A percentile compares a stretch with the other conserved stretches of the same genome.
Evolutionary conservation across 768 basidiomycete species (phyloP).

Genomic region (Xerocomellus chrysenteron): DNA sequence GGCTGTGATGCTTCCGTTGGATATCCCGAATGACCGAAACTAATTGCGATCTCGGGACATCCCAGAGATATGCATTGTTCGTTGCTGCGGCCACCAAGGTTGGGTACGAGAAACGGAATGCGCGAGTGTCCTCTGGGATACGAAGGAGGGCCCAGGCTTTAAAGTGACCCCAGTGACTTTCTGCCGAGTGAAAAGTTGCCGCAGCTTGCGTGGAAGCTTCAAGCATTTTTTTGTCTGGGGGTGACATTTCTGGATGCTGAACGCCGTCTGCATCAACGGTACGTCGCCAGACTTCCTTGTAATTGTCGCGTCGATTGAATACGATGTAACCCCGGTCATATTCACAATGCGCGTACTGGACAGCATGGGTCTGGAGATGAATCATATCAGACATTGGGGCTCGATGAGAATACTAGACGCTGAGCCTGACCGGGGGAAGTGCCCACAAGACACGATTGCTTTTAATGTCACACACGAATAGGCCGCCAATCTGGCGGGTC

Average conservation of each 20-base stretch:
- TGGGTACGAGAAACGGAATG: conserved; percentile 70
- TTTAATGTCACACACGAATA: conserved; percentile 57
- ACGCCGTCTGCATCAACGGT: conserved; percentile 33
- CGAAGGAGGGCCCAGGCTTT: conserved; percentile 58
- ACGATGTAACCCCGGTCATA: conserved; percentile 70
- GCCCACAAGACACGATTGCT: conserved; percentile 56
- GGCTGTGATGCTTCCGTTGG: conserved; percentile 11
- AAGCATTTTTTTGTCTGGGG: conserved; percentile 34
- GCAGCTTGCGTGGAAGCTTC: conserved; percentile 24
- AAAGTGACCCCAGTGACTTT: conserved; percentile 49
- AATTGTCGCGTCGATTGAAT: conserved; percentile 56
- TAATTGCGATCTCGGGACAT: conserved; percentile 51
- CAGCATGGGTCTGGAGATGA: conserved; percentile 8
- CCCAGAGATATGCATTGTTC: conserved; percentile 56
- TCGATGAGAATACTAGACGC: not conserved
- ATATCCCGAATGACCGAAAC: conserved; percentile 39
- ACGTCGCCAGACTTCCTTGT: conserved; percentile 72
- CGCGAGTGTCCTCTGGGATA: conserved; percentile 43
- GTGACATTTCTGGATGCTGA: conserved; percentile 24
- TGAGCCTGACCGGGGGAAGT: conserved; percentile 48
- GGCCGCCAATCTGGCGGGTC: conserved; percentile 53
- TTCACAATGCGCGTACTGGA: conserved; percentile 62
- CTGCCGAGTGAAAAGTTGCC: conserved; percentile 6
- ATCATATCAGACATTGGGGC: not conserved
- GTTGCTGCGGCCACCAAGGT: conserved; percentile 51